phyloP scores from a whole-genome alignment of 306 rosid species.

The Quercus bicolor region DNA sequence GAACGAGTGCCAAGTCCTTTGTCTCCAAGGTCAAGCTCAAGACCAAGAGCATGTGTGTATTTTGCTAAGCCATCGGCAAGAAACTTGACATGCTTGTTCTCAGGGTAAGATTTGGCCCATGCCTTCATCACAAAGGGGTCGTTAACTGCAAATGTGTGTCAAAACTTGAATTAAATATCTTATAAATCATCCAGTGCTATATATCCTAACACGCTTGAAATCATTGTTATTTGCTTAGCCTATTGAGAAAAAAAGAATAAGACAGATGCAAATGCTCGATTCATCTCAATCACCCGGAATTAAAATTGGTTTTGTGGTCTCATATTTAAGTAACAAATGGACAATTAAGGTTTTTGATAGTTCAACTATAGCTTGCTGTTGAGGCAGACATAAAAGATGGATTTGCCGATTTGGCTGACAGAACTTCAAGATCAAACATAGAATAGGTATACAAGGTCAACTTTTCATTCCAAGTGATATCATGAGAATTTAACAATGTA shows the following conservation, averaged over 20 bases:
- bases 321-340: not conserved
- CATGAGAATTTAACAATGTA: not conserved
- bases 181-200: too few species aligned
- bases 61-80: slow-evolving; percentile 92
- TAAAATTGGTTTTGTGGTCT: not conserved
- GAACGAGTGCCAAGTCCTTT: slow-evolving; percentile 80
- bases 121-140: slow-evolving; percentile 92
- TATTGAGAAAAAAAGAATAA: not conserved
- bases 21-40: slow-evolving; percentile 81
- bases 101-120: slow-evolving; percentile 80
- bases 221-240: too few species aligned
- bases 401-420: not conserved
- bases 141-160: slow-evolving; percentile 50
- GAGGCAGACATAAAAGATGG: too few species aligned
- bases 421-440: not conserved
- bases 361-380: not conserved
- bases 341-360: not conserved
- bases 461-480: not conserved
- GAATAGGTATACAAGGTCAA: not conserved
- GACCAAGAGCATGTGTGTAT: slow-evolving; percentile 72
- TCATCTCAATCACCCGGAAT: not conserved
- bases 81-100: slow-evolving; percentile 84
- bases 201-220: not conserved
- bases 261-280: not conserved
- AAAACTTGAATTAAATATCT: slow-evolving; percentile 11